Conservation (phyloP, 495 filamentous ascomycete genomes). For the Tuber microsphaerosporum region DNA sequence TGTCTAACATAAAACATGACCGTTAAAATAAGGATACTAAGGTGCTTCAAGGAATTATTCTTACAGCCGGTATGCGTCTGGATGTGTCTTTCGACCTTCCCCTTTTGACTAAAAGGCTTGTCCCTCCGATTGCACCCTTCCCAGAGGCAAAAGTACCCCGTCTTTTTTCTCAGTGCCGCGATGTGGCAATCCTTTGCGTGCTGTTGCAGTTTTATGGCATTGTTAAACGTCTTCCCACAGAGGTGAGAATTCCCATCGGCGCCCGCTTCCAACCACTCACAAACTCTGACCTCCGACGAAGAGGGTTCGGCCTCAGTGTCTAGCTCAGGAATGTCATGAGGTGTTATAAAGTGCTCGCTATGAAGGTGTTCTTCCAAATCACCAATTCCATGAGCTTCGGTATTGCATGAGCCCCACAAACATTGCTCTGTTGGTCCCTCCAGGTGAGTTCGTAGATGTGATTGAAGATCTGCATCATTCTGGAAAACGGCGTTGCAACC, state of each 20-base stretch:
- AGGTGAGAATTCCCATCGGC: slow-evolving; percentile 6
- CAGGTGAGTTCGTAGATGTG: slow-evolving; percentile 33
- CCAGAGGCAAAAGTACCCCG: slow-evolving; percentile 48
- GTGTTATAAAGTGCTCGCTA: slow-evolving; percentile 28
- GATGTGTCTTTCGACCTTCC: slow-evolving; percentile 58
- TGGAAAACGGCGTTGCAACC: slow-evolving; percentile 36
- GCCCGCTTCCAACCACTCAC: slow-evolving; percentile 5
- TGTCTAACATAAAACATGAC: slow-evolving; percentile 46
- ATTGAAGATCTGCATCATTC: slow-evolving; percentile 32
- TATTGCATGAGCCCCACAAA: slow-evolving; percentile 37
- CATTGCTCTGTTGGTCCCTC: slow-evolving; percentile 23
- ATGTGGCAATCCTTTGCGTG: slow-evolving; percentile 47
- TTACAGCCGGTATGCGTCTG: slow-evolving; percentile 58
- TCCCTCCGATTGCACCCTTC: slow-evolving; percentile 46
- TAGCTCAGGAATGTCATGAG: neutral
- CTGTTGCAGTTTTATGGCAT: slow-evolving; percentile 41
- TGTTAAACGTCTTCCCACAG: slow-evolving; percentile 29
- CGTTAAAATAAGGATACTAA: neutral
- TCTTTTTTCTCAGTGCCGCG: slow-evolving; percentile 43
- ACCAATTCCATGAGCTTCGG: slow-evolving; percentile 24
- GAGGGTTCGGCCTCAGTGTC: slow-evolving; percentile 2
- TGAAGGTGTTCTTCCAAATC: slow-evolving; percentile 37
- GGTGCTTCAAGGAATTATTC: slow-evolving; percentile 23
- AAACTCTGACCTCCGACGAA: neutral
- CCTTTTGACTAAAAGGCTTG: slow-evolving; percentile 50